Conservation (phyloP, 2,329 filamentous ascomycete genomes). For the Colletotrichum horii region DNA sequence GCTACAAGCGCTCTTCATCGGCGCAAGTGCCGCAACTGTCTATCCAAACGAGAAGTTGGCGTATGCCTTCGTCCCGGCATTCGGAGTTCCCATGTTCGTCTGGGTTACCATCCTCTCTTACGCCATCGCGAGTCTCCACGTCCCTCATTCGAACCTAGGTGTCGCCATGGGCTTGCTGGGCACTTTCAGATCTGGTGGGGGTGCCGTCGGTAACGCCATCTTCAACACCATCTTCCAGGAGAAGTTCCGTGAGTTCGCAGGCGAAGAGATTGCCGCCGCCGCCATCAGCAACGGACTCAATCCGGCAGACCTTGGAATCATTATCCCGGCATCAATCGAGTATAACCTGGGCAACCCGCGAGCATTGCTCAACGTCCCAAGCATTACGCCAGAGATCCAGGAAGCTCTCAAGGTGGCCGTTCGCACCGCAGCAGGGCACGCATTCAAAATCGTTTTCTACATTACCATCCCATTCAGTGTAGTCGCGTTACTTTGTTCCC, state of each 20-base stretch:
- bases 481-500: neutral
- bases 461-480: slow-evolving; percentile 19
- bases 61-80: slow-evolving; percentile 33
- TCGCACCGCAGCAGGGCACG: slow-evolving; percentile 7
- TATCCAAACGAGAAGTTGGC: slow-evolving; percentile 30
- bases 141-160: slow-evolving; percentile 33
- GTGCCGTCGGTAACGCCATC: slow-evolving; percentile 37
- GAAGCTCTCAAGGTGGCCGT: slow-evolving; percentile 1
- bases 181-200: slow-evolving; percentile 34
- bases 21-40: slow-evolving; percentile 29
- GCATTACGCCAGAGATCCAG: slow-evolving; percentile 16
- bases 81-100: slow-evolving; percentile 35
- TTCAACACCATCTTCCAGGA: slow-evolving; percentile 34
- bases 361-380: slow-evolving; percentile 18
- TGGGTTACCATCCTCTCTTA: slow-evolving; percentile 35
- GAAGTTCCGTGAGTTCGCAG: slow-evolving; percentile 26
- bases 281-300: slow-evolving; percentile 31
- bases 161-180: slow-evolving; percentile 34
- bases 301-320: slow-evolving; percentile 18
- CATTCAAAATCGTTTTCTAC: slow-evolving; percentile 18
- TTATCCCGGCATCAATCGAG: slow-evolving; percentile 33
- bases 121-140: slow-evolving; percentile 31
- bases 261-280: slow-evolving; percentile 28
- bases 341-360: slow-evolving; percentile 34
- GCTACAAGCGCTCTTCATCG: slow-evolving; percentile 32